Base-by-base conservation (phyloP, 805 yeast species). In the Grigorovia yakushimaensis region DNA sequence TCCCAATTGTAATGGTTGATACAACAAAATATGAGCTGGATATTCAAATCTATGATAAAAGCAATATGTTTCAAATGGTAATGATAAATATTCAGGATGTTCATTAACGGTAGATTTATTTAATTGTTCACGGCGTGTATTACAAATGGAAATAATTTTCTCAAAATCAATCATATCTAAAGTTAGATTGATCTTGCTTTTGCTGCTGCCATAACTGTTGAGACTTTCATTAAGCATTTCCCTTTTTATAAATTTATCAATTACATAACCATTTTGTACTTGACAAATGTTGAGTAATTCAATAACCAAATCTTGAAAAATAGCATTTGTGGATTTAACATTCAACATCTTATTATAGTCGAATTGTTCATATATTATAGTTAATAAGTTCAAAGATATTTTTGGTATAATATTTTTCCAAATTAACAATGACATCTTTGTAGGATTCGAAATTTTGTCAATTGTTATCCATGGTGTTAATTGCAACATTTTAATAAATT, bases 61-160 rank as follows among this genome's bases (percentile, higher is more conserved):
- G 47, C 65, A 64, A 47, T 64, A 64, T n/a, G 65, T 54, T 51
- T 64, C 68, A 51, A 62, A 64, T 15, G 66, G 61, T 20, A 64
- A 40, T 1, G 64, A 53, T 41, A 64, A 50, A 52, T 56, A 62
- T 43, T 62, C 66, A 1, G 67, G 66, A 48, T 63, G 60, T 49
- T 62, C 65, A 44, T 54, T 62, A 11, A 54, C 56, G 1, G 61
- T 57, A 4, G 56, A 51, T 8, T 51, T 51, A 13, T 55, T 55
- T 20, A 62, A 46, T 19, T 54, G 55, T 39, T 45, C 50, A 24
- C 58, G 57, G 30, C 60, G 59, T n/a, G 48, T 45, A 42, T 58
- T 56, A 15, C 58, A 50, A 19, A 51, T 48, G 2, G 50, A 43
- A 4, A 61, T 50, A 23, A 62, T 55, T 11, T 47, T 49, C 3